These are phyloP conservation scores for Chlamydomonas sp. DNA, from an alignment of 139 green algal genomes.

Conservation along the genomic window DNA sequence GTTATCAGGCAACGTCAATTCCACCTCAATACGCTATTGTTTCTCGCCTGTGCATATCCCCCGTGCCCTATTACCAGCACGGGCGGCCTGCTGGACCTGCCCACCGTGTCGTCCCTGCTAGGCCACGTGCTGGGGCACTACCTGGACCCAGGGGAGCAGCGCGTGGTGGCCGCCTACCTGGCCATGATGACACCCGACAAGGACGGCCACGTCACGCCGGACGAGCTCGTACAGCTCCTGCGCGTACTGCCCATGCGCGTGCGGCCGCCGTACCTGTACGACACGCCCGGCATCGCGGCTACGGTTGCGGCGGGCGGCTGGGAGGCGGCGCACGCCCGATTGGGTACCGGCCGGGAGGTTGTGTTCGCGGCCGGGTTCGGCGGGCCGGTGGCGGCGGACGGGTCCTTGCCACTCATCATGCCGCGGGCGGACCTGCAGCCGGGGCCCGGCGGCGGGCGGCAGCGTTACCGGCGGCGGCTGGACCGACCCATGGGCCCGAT, in stretches of 20 bases:
- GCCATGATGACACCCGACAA: constrained; percentile 13
- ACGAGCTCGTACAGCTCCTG: constrained; percentile 41
- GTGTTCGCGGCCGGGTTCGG: constrained; percentile 28
- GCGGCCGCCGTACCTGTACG: neutral
- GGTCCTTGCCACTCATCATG: neutral
- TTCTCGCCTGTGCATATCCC: neutral
- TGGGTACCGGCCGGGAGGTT: neutral
- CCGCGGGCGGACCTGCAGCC: neutral
- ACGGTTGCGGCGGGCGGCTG: neutral
- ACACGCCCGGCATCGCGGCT: neutral
- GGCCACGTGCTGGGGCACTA: neutral
- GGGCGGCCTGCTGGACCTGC: constrained; percentile 7
- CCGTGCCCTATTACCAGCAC: neutral
- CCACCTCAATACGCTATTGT: neutral
- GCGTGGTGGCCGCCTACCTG: neutral
- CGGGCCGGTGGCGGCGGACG: constrained; percentile 4
- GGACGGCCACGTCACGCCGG: constrained; percentile 12
- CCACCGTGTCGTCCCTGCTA: neutral
- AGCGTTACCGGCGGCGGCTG: constrained; percentile 1
- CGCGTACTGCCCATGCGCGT: constrained; percentile 25
- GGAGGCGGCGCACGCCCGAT: neutral
- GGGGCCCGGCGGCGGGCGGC: neutral
- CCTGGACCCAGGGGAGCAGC: neutral
- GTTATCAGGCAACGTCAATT: neutral
- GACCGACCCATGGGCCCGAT: neutral